Base-by-base conservation (phyloP, 441 rosid genomes). In the Manihot esculenta region DNA sequence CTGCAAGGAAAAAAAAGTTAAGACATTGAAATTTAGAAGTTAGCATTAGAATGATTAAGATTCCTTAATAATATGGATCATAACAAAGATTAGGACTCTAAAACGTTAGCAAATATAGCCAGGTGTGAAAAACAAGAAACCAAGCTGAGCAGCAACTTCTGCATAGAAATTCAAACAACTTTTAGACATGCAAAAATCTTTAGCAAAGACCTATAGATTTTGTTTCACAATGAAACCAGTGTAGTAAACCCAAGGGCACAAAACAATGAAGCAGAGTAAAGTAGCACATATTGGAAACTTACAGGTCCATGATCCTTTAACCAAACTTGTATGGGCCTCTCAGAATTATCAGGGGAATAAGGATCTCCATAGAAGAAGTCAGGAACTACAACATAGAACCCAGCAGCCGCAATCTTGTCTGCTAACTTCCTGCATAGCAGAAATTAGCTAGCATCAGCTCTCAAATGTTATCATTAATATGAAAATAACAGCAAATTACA, bases 291-390 rank as follows among this genome's bases (percentile, higher is more conserved):
- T 33, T 45, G 27, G 54, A 54, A 72, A 86, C 84, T 71, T 79
- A 91, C 91, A 76, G 59, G 1, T 60, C 59, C 77, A 73, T 90
- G 96, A 77, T 82, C 83, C 72, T 81, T 80, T 35, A 85, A 1
- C 92, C 91, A 91, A 68, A 66, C 79, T 44, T 50, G 55, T 72
- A 86, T 0, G 12, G 88, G 82, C 42, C 69, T 62, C 49, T 63
- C 78, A 7, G 73, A 49, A 57, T 76, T 78, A 20, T 79, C 83
- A 1, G 82, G 74, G 21, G n/a, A 70, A 78, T 54, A 88, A 4
- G 92, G 89, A 47, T 90, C 94, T 76, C 89, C 90, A 72, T 82
- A 68, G 68, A 90, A 81, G 83, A 88, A 87, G 73, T 90, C 93
- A 0, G 96, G 94, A 72, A 81, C 90, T 68, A 77, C 90, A 20